Conservation (phyloP, 2,329 filamentous ascomycete species). For the Penicillium sp. region DNA sequence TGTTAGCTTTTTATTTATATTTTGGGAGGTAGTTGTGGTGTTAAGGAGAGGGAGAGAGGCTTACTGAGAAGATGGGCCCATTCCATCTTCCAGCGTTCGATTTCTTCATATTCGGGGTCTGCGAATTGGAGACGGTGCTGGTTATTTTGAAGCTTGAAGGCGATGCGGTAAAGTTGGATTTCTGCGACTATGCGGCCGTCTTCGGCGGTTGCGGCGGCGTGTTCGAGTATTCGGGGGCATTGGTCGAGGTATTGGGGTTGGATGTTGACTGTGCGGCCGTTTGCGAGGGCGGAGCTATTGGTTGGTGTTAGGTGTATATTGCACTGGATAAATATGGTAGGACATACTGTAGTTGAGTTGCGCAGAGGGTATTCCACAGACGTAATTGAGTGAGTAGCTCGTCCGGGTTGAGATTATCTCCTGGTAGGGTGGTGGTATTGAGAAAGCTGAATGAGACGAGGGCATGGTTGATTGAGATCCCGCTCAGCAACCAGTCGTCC, state of each 20-base stretch:
- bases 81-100: conserved; percentile 36
- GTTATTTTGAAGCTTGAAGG: conserved; percentile 26
- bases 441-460: conserved; percentile 23
- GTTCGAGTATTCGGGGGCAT: conserved; percentile 31
- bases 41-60: background rate
- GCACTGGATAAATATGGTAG: background rate
- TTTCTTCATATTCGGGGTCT: conserved; percentile 32
- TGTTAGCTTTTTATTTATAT: too few species aligned
- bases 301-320: conserved; percentile 8
- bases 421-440: conserved; percentile 12
- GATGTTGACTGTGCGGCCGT: conserved; percentile 31
- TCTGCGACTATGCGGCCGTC: conserved; percentile 33
- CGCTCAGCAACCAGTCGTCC: conserved; percentile 38
- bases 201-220: conserved; percentile 30
- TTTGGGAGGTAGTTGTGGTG: too few species aligned
- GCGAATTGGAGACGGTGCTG: conserved; percentile 27
- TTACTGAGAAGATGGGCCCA: conserved; percentile 34
- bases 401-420: conserved; percentile 27
- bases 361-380: conserved; percentile 35
- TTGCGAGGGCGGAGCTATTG: conserved; percentile 30
- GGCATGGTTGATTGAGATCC: conserved; percentile 37
- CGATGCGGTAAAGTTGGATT: conserved; percentile 33
- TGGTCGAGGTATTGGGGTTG: conserved; percentile 31
- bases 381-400: conserved; percentile 32
- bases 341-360: conserved; percentile 35